These are phyloP conservation scores for Rhizophagus clarus DNA, from an alignment of 192 early-diverging fungal genomes.

Conservation along the genomic window DNA sequence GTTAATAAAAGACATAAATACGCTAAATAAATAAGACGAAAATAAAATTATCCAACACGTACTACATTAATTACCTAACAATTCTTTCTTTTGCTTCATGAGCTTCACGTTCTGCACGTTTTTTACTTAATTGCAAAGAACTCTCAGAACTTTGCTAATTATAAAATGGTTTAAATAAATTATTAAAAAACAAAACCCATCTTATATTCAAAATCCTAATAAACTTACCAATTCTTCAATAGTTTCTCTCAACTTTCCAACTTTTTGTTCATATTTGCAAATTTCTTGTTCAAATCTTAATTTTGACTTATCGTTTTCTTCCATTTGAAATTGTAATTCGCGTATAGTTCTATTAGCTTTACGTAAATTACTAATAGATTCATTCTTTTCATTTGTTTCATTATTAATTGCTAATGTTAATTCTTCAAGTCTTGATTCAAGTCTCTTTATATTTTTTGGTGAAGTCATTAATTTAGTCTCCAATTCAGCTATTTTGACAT, in stretches of 20 bases:
- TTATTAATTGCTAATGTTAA: conserved; percentile 57
- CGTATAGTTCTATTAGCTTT: conserved; percentile 78
- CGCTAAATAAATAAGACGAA: background rate
- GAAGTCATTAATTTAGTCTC: conserved; percentile 68
- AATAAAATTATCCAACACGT: background rate
- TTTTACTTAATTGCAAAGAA: conserved; percentile 39
- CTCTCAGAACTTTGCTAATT: conserved; percentile 38
- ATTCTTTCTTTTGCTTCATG: conserved; percentile 40
- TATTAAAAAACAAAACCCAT: background rate
- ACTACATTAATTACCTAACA: conserved; percentile 33
- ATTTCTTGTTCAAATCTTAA: conserved; percentile 65
- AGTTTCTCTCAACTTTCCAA: conserved; percentile 61
- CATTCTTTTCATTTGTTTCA: conserved; percentile 68
- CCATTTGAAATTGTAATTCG: conserved; percentile 85
- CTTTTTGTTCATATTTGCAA: conserved; percentile 69
- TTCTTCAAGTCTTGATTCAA: conserved; percentile 66
- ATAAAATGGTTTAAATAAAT: background rate
- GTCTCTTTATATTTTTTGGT: conserved; percentile 54
- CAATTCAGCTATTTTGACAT: conserved; percentile 72
- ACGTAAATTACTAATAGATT: conserved; percentile 57
- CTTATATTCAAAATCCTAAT: background rate
- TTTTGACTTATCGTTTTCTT: conserved; percentile 78
- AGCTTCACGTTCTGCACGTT: conserved; percentile 40
- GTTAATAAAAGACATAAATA: background rate
- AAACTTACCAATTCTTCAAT: conserved; percentile 67